Evolutionary conservation across 2,329 filamentous ascomycete species (phyloP).

Genomic region (Pseudogymnoascus sp.): DNA sequence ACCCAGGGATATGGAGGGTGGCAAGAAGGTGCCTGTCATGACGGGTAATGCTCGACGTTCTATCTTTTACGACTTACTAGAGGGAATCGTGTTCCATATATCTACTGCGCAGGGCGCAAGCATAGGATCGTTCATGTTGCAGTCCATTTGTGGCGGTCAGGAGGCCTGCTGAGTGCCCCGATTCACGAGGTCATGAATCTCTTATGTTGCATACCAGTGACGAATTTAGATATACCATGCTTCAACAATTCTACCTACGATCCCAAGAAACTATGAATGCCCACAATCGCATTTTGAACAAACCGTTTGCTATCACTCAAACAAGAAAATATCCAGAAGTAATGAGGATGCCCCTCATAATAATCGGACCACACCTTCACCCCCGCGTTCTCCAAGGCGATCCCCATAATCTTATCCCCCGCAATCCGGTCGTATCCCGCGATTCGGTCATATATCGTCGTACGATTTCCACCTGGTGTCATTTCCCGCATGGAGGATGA

Average conservation of each 20-base stretch:
- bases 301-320: slow-evolving; percentile 17
- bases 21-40: not conserved
- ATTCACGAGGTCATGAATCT: not conserved
- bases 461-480: not conserved
- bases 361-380: slow-evolving; percentile 23
- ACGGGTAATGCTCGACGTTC: not conserved
- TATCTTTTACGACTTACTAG: not conserved
- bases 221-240: not conserved
- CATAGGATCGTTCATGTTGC: no score
- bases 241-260: not conserved
- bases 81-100: no score
- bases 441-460: not conserved
- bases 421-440: not conserved
- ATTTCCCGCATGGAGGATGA: not conserved
- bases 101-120: no score
- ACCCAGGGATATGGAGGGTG: slow-evolving; percentile 14
- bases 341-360: slow-evolving; percentile 29
- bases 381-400: slow-evolving; percentile 24
- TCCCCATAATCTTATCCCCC: slow-evolving; percentile 23
- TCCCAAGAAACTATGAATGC: slow-evolving; percentile 13
- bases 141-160: no score
- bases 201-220: not conserved
- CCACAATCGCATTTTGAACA: slow-evolving; percentile 17
- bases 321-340: slow-evolving; percentile 25
- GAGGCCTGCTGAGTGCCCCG: no score